phyloP scores from a whole-genome alignment of 345 rosid genomes.

The Clarkia xantiana region DNA sequence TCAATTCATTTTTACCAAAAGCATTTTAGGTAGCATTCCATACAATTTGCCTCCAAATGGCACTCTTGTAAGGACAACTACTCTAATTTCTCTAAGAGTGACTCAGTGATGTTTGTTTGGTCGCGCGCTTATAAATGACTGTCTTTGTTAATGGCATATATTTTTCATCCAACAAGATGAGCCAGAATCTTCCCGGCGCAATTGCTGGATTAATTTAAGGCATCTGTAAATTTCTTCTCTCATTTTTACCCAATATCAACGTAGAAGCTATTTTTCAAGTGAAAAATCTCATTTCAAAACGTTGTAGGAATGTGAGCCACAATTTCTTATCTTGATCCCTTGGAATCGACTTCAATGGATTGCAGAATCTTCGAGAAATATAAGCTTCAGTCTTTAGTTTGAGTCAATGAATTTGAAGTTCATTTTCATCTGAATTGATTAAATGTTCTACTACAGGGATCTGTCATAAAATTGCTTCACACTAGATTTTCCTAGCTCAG shows the following conservation, averaged over 20 bases:
- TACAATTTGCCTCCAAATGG: constrained; percentile 56
- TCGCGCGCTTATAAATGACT: too few species aligned
- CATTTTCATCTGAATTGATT: background rate
- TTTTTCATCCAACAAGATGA: constrained; percentile 60
- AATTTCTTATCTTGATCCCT: constrained; percentile 64
- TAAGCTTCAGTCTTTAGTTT: constrained; percentile 18
- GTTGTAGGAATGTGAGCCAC: constrained; percentile 76
- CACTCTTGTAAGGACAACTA: constrained; percentile 50
- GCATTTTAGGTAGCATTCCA: constrained; percentile 63
- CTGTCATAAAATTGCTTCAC: constrained; percentile 61
- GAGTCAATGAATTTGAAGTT: background rate
- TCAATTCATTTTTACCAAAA: constrained; percentile 21
- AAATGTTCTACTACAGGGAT: constrained; percentile 38
- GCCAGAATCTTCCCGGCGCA: constrained; percentile 50
- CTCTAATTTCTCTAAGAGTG: too few species aligned
- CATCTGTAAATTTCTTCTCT: constrained; percentile 38
- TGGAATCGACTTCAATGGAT: constrained; percentile 66
- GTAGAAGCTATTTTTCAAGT: constrained; percentile 1
- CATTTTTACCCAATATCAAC: background rate
- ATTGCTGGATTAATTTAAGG: constrained; percentile 41
- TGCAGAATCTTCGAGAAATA: constrained; percentile 58
- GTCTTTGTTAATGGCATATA: constrained; percentile 26
- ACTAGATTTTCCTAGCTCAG: constrained; percentile 83
- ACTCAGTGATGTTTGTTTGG: too few species aligned
- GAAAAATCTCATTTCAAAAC: background rate